Evolutionary conservation across 2,329 filamentous ascomycete genomes (phyloP), one percentile per base, ranked within the genome.

Genomic region (Colletotrichum neosansevieriae): DNA sequence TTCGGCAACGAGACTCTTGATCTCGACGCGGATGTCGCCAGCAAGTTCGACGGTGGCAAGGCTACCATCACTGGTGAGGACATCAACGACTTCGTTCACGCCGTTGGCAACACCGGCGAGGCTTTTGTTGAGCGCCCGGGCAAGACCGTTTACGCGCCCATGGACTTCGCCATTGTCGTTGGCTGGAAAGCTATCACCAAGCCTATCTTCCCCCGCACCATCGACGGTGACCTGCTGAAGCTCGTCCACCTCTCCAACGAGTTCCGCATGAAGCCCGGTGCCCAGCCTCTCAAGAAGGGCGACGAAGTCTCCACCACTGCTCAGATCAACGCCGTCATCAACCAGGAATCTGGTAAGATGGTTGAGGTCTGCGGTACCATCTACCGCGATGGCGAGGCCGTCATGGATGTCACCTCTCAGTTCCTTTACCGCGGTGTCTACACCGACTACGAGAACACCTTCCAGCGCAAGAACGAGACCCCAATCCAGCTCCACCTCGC

Each of bases 171-270:
- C 72, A 97, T 98, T 73, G 94, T 98, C n/a, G 92, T 97, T 58
- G 94, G 94, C 71, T 98, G 94, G 94, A 98, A 99, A 84, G 96
- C 96, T 49, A 99, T 99, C 76, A 99, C 94, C 11, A 98, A 98
- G 87, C 96, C 96, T 13, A 99, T 99, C 80, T 99, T 99, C 87
- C 96, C 96, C 72, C 91, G 94, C 73, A 93, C 90, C 70, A 98
- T 99, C 75, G 96, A 99, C 74, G 96, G 97, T 72, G 96, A 99
- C 77, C 85, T 99, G 61, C 87, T 99, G 70, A 98, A 97, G 83
- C 89, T 99, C 61, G 95, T 99, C 12, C 96, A 99, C 82, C 83
- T 99, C 70, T 98, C 96, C 56, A 99, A 99, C 80, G 91, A 93
- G 71, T 99, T 98, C 91, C 92, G 96, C 75, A 99, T 99, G 96